Evolutionary conservation across 305 asterid species (phyloP).

Genomic region (Fraxinus paxiana): DNA sequence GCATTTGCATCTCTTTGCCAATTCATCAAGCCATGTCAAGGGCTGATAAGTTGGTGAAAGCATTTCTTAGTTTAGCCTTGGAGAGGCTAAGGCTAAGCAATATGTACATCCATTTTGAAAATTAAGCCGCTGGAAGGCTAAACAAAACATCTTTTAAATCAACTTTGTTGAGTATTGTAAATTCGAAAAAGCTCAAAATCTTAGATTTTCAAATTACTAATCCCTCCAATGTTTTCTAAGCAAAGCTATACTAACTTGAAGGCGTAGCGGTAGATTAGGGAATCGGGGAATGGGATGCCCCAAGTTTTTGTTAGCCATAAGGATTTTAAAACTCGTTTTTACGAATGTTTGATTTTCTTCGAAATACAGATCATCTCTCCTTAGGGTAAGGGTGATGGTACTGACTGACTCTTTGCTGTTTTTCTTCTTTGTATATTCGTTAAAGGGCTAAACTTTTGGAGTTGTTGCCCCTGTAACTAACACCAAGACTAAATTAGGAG

Average conservation of each 20-base stretch:
- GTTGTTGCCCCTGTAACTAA: slow-evolving; percentile 38
- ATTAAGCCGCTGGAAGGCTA: slow-evolving; percentile 36
- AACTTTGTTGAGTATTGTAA: slow-evolving; percentile 31
- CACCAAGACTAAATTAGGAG: slow-evolving; percentile 13
- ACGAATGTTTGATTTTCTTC: slow-evolving; percentile 36
- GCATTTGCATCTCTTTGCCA: slow-evolving; percentile 58
- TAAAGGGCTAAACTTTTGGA: slow-evolving; percentile 45
- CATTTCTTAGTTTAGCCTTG: slow-evolving; percentile 39
- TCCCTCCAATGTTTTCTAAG: slow-evolving; percentile 28
- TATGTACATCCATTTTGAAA: slow-evolving; percentile 27
- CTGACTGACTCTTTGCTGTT: background rate
- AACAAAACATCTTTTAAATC: slow-evolving; percentile 30
- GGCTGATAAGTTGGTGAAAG: slow-evolving; percentile 30
- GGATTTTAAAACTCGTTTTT: slow-evolving; percentile 50
- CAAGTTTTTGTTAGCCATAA: slow-evolving; percentile 36
- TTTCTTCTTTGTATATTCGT: slow-evolving; percentile 23
- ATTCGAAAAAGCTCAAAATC: slow-evolving; percentile 20
- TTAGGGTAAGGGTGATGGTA: slow-evolving; percentile 45
- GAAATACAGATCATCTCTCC: slow-evolving; percentile 37
- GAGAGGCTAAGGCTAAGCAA: slow-evolving; percentile 50
- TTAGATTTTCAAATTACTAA: slow-evolving; percentile 29
- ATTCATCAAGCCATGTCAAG: slow-evolving; percentile 23
- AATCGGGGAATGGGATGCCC: slow-evolving; percentile 49
- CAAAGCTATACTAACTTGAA: slow-evolving; percentile 10
- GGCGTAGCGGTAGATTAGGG: slow-evolving; percentile 29